A percentile compares a stretch with the other conserved stretches of the same genome.
Evolutionary conservation across 768 basidiomycete genomes (phyloP).

Genomic region (Dacryopinax spathularia): DNA sequence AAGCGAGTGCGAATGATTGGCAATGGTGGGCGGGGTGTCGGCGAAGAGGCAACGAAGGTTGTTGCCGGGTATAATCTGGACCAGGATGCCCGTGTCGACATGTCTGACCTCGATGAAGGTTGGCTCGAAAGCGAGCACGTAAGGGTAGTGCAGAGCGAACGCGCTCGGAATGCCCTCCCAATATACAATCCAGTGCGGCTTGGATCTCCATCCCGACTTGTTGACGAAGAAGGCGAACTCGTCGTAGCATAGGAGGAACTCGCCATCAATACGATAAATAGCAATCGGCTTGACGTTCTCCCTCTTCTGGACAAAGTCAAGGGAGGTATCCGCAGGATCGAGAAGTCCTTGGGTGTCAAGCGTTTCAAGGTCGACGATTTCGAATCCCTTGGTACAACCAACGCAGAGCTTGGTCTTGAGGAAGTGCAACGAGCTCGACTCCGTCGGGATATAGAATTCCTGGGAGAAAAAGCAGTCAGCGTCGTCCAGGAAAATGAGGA

Average conservation of each 20-base stretch:
- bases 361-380: constrained; percentile 94
- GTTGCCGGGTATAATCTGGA: constrained; percentile 89
- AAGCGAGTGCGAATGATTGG: constrained; percentile 1
- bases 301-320: constrained; percentile 85
- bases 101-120: constrained; percentile 94
- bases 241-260: constrained; percentile 94
- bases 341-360: constrained; percentile 92
- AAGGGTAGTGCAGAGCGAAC: constrained; percentile 92
- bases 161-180: constrained; percentile 94
- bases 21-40: constrained; percentile 70
- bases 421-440: constrained; percentile 92
- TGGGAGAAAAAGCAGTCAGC: constrained; percentile 20
- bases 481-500: background rate
- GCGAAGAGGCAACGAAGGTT: constrained; percentile 84
- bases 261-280: constrained; percentile 91
- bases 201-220: constrained; percentile 82
- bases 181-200: constrained; percentile 83
- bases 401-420: constrained; percentile 95
- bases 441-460: constrained; percentile 99
- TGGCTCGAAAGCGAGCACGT: constrained; percentile 90
- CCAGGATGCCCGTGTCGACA: constrained; percentile 79
- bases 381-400: constrained; percentile 92
- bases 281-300: constrained; percentile 88
- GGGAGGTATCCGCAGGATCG: constrained; percentile 77
- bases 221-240: constrained; percentile 99